Evolutionary conservation across 495 filamentous ascomycete genomes (phyloP), one percentile per base, ranked within the genome.

Genomic region (Tuber aestivum): DNA sequence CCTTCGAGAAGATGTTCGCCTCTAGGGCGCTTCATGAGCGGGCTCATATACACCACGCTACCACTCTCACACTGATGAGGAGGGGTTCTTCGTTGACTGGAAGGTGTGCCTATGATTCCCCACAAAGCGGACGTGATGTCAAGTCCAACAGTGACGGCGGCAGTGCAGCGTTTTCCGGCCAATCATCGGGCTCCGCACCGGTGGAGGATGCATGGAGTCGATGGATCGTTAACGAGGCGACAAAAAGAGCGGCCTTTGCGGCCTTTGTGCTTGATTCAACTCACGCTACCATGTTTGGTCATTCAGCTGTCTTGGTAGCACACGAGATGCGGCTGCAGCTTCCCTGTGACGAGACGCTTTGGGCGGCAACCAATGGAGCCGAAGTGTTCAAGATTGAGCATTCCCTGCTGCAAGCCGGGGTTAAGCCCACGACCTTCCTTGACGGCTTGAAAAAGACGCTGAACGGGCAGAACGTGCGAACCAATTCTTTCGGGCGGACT

Each of bases 261-360:
- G 95, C 95, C 3, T 99, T 97, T 83, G 91, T 99, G 37, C 90
- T 97, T 72, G 95, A 99, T 83, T 96, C 94, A 4, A 96, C 93
- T 9, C 95, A 99, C 85, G 94, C 95, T 5, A 97, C 93, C 65
- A 97, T 99, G 92, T 99, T 98, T 84, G 95, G 95, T 0, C 95
- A 99, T 84, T 94, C 94, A 27, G 95, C 94, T 4, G 94, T 95
- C 42, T 97, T 98, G 94, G 94, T 97, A 21, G 94, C 95, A 5
- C 94, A 97, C 83, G 95, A 99, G 85, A 93, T 99, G 87, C 90
- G 93, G 37, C 86, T 98, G 16, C 93, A 95, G 2, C 85, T 99
- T 40, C 95, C 95, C 20, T 98, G 95, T 82, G 95, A 98, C 79
- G 95, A 98, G 83, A 89, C 92, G 40, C 85, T 97, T 37, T 99